These are phyloP conservation scores for Melampsora larici-populina DNA, from an alignment of 1,284 basidiomycete species.

Conservation along the genomic window DNA sequence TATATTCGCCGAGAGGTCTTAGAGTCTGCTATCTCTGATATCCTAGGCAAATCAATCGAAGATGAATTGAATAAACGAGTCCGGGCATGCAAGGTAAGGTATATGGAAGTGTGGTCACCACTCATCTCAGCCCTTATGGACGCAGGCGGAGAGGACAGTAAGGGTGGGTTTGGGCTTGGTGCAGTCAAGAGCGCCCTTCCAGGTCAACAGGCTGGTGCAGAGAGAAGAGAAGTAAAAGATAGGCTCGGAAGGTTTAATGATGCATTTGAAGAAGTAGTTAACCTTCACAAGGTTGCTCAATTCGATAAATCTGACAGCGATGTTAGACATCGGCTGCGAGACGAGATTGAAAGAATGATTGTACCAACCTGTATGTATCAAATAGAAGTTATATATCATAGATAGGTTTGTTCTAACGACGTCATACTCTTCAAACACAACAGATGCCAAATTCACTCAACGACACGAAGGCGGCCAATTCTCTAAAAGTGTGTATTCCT, in stretches of 20 bases:
- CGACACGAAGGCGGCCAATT: conserved; percentile 47
- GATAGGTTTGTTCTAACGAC: too few relatives aligned
- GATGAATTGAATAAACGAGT: conserved; percentile 51
- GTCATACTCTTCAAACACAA: too few relatives aligned
- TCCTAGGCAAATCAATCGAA: conserved; percentile 48
- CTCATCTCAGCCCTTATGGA: conserved; percentile 51
- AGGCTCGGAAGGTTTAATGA: conserved; percentile 51
- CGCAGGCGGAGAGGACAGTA: conserved; percentile 48
- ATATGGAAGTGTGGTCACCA: conserved; percentile 51
- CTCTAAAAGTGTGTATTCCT: conserved; percentile 45
- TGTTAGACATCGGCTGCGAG: conserved; percentile 49
- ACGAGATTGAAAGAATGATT: conserved; percentile 51
- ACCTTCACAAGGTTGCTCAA: conserved; percentile 47
- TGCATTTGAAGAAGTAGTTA: conserved; percentile 50
- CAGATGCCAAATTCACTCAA: conserved; percentile 42
- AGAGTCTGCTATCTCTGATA: conserved; percentile 47
- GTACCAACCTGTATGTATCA: conserved; percentile 48
- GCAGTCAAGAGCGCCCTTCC: conserved; percentile 45
- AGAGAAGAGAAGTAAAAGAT: conserved; percentile 50
- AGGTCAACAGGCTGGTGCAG: conserved; percentile 43
- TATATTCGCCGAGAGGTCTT: conserved; percentile 49
- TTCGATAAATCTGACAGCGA: conserved; percentile 48
- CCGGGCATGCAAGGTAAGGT: conserved; percentile 48
- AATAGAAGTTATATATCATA: neutral
- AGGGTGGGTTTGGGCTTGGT: conserved; percentile 30